phyloP scores from a whole-genome alignment of 2,329 filamentous ascomycete genomes.

The Aspergillus hortae region DNA sequence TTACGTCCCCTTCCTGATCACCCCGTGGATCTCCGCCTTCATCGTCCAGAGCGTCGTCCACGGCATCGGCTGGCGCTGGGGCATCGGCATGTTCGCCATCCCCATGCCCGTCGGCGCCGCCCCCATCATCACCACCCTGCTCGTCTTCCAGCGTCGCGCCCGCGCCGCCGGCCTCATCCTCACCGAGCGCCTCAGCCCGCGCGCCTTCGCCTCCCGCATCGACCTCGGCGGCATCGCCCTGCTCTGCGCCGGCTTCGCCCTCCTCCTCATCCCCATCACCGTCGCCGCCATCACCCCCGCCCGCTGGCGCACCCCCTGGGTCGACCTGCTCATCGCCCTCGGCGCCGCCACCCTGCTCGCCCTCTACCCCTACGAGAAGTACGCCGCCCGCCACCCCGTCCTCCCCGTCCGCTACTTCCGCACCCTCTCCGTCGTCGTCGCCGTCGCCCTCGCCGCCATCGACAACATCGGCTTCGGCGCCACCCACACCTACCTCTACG shows the following conservation, averaged over 20 bases:
- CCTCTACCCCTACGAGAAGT: constrained; percentile 49
- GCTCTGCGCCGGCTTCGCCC: constrained; percentile 47
- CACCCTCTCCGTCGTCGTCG: constrained; percentile 42
- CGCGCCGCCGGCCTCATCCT: constrained; percentile 25
- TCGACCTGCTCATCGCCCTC: constrained; percentile 44
- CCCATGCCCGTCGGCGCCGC: constrained; percentile 38
- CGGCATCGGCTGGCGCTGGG: constrained; percentile 45
- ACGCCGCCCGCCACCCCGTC: constrained; percentile 43
- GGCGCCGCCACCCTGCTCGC: constrained; percentile 41
- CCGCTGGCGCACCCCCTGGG: constrained; percentile 46
- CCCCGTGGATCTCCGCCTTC: constrained; percentile 40
- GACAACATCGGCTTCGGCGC: constrained; percentile 44
- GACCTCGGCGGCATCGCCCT: constrained; percentile 44
- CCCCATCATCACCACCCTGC: constrained; percentile 35
- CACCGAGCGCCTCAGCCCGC: constrained; percentile 21
- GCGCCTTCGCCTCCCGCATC: constrained; percentile 31
- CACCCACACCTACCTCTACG: constrained; percentile 49
- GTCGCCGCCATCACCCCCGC: constrained; percentile 41
- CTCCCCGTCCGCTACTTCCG: constrained; percentile 47
- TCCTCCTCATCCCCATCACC: constrained; percentile 48
- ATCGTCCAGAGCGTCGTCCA: constrained; percentile 40
- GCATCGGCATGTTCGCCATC: constrained; percentile 44
- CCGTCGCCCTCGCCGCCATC: constrained; percentile 37
- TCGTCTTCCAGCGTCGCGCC: constrained; percentile 36
- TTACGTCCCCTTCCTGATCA: constrained; percentile 40